These are phyloP conservation scores for Microbotryum intermedium DNA, from an alignment of 1,284 basidiomycete species.

Conservation along the genomic window DNA sequence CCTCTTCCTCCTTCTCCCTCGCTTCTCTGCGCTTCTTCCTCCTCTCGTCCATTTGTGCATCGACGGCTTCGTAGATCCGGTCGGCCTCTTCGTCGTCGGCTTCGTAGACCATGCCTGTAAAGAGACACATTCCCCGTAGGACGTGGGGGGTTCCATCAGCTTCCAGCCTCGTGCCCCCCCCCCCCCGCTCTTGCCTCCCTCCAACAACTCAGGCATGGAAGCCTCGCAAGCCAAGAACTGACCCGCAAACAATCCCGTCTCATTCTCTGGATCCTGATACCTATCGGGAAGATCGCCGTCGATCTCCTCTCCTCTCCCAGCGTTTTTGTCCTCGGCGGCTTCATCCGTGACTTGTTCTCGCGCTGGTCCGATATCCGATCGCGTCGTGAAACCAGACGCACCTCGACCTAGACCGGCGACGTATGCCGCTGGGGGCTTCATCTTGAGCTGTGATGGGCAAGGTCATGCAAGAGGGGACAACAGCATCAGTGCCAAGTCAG, in stretches of 20 bases:
- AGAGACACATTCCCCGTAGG: neutral
- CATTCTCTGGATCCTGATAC: constrained; percentile 95
- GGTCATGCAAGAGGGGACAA: neutral
- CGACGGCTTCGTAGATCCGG: constrained; percentile 82
- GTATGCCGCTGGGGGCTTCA: constrained; percentile 73
- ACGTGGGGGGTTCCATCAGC: neutral
- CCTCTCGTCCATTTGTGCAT: constrained; percentile 80
- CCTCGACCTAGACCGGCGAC: constrained; percentile 94
- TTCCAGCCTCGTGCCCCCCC: neutral
- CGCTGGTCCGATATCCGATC: constrained; percentile 97
- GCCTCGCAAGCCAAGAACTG: neutral
- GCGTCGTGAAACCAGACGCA: constrained; percentile 95
- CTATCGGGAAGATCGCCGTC: constrained; percentile 72
- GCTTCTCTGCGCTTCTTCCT: constrained; percentile 71
- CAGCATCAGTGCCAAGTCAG: too few species aligned
- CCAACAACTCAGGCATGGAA: neutral
- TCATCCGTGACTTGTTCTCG: constrained; percentile 78
- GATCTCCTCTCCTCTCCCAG: constrained; percentile 67
- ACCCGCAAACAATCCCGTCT: constrained; percentile 85
- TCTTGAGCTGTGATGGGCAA: neutral
- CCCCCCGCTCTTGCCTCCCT: too few species aligned
- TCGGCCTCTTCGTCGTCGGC: constrained; percentile 97
- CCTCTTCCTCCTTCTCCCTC: constrained; percentile 63
- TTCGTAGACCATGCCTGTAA: constrained; percentile 75
- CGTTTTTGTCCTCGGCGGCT: constrained; percentile 13